Evolutionary conservation across 1,284 basidiomycete genomes (phyloP), one percentile per base, ranked within the genome.

Genomic region (Leccinum fuscescens): DNA sequence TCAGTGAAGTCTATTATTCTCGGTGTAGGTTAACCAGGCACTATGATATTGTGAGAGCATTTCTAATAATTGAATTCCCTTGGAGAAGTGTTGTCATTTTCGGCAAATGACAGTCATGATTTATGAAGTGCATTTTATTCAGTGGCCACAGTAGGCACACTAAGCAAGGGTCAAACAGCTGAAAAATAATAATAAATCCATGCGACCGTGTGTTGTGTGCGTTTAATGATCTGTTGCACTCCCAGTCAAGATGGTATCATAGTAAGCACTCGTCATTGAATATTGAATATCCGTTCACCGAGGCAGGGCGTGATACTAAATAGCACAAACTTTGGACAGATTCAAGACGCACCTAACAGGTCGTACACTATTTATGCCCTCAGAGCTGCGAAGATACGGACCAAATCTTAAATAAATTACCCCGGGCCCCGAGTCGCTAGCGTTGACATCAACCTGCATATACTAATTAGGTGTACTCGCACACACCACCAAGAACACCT

Each of bases 1-100:
- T 54, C 52, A 57, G 2, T 68, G 51, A 71, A 3, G 29, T 17
- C 20, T 20, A 14, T 46, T 20, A 44, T 37, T 24, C 20, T 11
- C 57, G 55, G 17, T 17, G 29, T 46, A 15, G 22, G 39, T 11
- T 42, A 42, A 44, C 17, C 17, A 4, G 37, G 6, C 14, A 4
- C 22, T 20, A 17, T 14, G 6, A 9, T 27, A 48, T 49, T 52
- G 20, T 60, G 17, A 31, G 14, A 50, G 33, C 29, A 53, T 20
- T 11, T 33, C 15, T 24, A n/a, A 37, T 20, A 9, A 35, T 15
- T 15, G 53, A 22, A 58, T 20, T 58, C 7, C 4, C 15, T 6
- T 9, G 31, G 2, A 8, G 6, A 31, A 24, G 39, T 12, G 9
- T 6, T 33, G n/a, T 17, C 6, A 3, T 33, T 55, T 55, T 11